Evolutionary conservation across 2,329 filamentous ascomycete species (phyloP), one percentile per base, ranked within the genome.

Genomic region (Aspergillus hiratsukae): DNA sequence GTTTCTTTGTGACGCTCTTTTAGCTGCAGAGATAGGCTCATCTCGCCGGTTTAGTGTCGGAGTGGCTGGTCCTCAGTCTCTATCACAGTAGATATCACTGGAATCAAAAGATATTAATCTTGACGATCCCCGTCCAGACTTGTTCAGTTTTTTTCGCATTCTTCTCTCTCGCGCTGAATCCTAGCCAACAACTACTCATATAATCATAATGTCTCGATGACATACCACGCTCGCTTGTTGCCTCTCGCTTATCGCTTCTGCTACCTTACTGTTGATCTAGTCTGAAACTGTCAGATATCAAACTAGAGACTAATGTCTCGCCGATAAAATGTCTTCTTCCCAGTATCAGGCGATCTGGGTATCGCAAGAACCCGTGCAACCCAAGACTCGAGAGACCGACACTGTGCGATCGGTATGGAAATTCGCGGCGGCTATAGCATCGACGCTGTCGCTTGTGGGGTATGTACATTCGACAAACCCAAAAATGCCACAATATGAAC

Each of bases 381-480:
- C 21, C 21, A 3, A 31, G 23, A 37, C n/a, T 25, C 21, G 29
- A 41, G n/a, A 37, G 11, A 25, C 29, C 17, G 19, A 51, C 10
- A 21, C 43, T 7, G 43, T 46, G 43, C 43, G 43, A 46, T 46
- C 21, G 43, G 23, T 17, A 46, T 46, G 43, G 49, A 25, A 41
- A 21, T 37, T 40, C 23, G 31, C 9, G 29, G 29, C 35, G 49
- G 46, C 50, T 43, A 19, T 28, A 19, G 35, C 53, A 35, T 29
- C 11, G 19, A 46, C 17, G 52, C 28, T 48, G 48, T 55, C 69
- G 46, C 55, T 72, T 19, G 54, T 66, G 17, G 70, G 70, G 70
- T 72, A 61, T 41, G 66, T 64, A 28, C n/a, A n/a, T n/a, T n/a
- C n/a, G n/a, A n/a, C 31, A 23, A 8, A 23, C 6, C 8, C 19